Evolutionary conservation across 192 early-diverging fungal species (phyloP), one percentile per base, ranked within the genome.

Genomic region (Coemansia sp.): DNA sequence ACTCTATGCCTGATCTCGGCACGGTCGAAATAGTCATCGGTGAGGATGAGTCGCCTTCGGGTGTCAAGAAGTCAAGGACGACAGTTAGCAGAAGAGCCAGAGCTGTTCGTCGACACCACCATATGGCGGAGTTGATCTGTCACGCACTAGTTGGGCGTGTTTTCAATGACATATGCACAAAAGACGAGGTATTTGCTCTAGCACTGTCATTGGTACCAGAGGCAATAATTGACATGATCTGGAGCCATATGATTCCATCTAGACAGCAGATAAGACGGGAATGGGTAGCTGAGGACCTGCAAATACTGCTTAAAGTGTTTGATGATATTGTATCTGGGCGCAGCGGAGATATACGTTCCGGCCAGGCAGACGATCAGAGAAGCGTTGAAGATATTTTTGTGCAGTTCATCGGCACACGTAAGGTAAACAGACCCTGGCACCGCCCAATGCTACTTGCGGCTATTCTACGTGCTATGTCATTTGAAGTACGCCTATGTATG

Each of bases 21-120:
- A 78, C 74, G 3, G 58, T 78, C 9, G 74, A 78, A 44, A 53
- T 78, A n/a, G 67, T 64, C 1, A 25, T 78, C 0, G 69, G 68
- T 41, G 69, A 64, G 6, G 39, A 25, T 9, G 17, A 18, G 7
- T 46, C 55, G 10, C 37, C 53, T 13, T 0, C 40, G 11, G 34
- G 3, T 3, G 41, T 18, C 40, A 49, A 47, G 15, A 52, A 40
- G 18, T 55, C 59, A 11, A 67, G 54, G 11, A 40, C 61, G 11
- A 50, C 43, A 12, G 68, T 78, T 18, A 78, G 68, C 8, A 43
- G 25, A 30, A 64, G 69, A n/a, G 64, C 74, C 9, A 61, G 74
- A 27, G 38, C 49, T 12, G 34, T 64, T 7, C 74, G 74, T 1
- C 60, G 68, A 27, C 22, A 56, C 61, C 74, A 78, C 51, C 74